phyloP scores from a whole-genome alignment of 2,329 filamentous ascomycete species.

The Aspergillaceae sp. region DNA sequence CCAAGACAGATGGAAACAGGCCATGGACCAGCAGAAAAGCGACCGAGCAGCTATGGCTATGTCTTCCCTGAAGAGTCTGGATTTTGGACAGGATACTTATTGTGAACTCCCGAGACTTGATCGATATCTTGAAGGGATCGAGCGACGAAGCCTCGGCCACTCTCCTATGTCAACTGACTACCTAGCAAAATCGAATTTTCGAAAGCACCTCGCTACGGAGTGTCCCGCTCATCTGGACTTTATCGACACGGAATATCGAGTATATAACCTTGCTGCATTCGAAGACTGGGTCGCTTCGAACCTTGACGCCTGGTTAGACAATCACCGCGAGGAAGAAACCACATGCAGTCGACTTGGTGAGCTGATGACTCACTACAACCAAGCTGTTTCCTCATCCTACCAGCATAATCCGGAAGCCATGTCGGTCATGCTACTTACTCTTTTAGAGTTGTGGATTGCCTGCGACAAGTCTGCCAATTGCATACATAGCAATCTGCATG shows the following conservation, averaged over 20 bases:
- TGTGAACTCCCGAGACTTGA: not conserved
- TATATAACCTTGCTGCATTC: not conserved
- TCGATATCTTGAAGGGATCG: not conserved
- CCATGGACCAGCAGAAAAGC: constrained; percentile 4
- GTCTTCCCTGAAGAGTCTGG: not conserved
- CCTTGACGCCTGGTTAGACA: constrained; percentile 29
- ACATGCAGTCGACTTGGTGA: constrained; percentile 18
- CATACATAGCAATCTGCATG: constrained; percentile 31
- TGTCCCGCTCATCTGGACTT: not conserved
- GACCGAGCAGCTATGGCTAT: constrained; percentile 4
- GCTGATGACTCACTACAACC: constrained; percentile 23
- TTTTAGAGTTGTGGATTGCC: constrained; percentile 50
- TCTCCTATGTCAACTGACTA: not conserved
- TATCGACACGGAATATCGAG: not conserved
- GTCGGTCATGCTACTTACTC: constrained; percentile 47
- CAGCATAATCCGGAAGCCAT: constrained; percentile 32
- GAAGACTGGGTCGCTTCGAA: constrained; percentile 36
- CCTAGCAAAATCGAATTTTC: not conserved
- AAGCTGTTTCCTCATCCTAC: constrained; percentile 25
- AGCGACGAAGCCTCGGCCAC: not conserved
- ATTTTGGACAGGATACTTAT: not conserved
- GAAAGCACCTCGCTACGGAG: not conserved
- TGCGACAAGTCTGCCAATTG: constrained; percentile 40
- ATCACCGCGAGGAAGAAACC: not conserved
- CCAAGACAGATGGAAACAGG: constrained; percentile 1